Evolutionary conservation across 2,329 filamentous ascomycete genomes (phyloP).

Genomic region (Penicillium sp.): DNA sequence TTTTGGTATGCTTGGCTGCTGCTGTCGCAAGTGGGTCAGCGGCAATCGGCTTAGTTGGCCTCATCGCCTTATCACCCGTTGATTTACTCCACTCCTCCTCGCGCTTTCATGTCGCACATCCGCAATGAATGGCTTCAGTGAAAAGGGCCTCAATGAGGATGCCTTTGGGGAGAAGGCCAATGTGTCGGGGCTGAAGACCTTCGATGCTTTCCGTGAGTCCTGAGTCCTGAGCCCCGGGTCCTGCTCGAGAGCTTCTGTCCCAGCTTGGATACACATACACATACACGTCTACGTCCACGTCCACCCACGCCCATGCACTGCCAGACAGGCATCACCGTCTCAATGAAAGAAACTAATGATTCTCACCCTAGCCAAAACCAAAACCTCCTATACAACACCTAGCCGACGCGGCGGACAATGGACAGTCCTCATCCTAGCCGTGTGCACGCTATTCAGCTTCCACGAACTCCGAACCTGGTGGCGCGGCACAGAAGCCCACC

Average conservation of each 20-base stretch:
- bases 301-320: neutral
- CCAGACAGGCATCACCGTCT: neutral
- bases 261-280: neutral
- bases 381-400: slow-evolving; percentile 85
- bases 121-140: slow-evolving; percentile 78
- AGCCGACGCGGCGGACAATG: slow-evolving; percentile 89
- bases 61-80: slow-evolving; percentile 32
- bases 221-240: too few species aligned
- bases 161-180: slow-evolving; percentile 74
- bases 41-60: slow-evolving; percentile 33
- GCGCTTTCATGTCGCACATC: slow-evolving; percentile 33
- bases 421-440: slow-evolving; percentile 78
- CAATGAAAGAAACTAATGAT: slow-evolving; percentile 4
- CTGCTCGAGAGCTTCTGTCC: neutral
- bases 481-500: slow-evolving; percentile 80
- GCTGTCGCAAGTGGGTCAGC: slow-evolving; percentile 12
- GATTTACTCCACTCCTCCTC: slow-evolving; percentile 18
- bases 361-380: slow-evolving; percentile 76
- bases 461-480: slow-evolving; percentile 83
- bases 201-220: slow-evolving; percentile 92
- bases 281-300: neutral
- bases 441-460: slow-evolving; percentile 76
- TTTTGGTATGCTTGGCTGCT: neutral
- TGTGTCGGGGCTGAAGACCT: slow-evolving; percentile 70
- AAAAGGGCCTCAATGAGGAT: slow-evolving; percentile 74